phyloP scores from a whole-genome alignment of 305 asterid genomes.

The Rubia peregrina region DNA sequence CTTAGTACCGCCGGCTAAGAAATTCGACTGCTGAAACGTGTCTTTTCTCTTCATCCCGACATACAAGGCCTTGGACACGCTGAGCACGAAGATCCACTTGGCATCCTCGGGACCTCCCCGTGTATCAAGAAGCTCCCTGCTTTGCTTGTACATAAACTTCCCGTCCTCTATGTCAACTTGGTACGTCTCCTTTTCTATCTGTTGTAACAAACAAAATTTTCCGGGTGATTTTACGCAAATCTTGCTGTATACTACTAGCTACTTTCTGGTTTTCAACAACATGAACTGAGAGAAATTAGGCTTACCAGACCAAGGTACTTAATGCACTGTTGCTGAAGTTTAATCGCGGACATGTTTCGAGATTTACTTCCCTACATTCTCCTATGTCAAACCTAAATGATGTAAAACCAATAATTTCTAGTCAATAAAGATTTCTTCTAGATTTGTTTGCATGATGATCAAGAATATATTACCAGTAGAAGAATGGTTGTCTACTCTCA shows the following conservation, averaged over 20 bases:
- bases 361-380: constrained; percentile 65
- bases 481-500: constrained; percentile 77
- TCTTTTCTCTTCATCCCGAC: constrained; percentile 72
- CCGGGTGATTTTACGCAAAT: neutral
- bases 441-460: neutral
- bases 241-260: neutral
- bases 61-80: constrained; percentile 51
- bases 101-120: constrained; percentile 48
- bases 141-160: constrained; percentile 50
- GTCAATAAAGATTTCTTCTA: neutral
- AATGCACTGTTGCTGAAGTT: constrained; percentile 81
- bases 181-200: constrained; percentile 62
- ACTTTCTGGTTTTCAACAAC: neutral
- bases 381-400: constrained; percentile 73
- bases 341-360: constrained; percentile 54
- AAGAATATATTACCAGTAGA: constrained; percentile 57
- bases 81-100: constrained; percentile 87
- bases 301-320: constrained; percentile 93
- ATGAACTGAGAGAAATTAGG: constrained; percentile 11
- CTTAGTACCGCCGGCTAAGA: constrained; percentile 87
- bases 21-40: constrained; percentile 79
- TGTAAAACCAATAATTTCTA: neutral
- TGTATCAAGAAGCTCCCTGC: constrained; percentile 56
- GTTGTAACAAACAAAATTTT: constrained; percentile 11
- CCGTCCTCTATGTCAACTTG: constrained; percentile 54